A percentile compares a stretch with the other conserved stretches of the same genome.
Conservation (phyloP, 106 monocot species). For the Dactylorhiza incarnata region DNA sequence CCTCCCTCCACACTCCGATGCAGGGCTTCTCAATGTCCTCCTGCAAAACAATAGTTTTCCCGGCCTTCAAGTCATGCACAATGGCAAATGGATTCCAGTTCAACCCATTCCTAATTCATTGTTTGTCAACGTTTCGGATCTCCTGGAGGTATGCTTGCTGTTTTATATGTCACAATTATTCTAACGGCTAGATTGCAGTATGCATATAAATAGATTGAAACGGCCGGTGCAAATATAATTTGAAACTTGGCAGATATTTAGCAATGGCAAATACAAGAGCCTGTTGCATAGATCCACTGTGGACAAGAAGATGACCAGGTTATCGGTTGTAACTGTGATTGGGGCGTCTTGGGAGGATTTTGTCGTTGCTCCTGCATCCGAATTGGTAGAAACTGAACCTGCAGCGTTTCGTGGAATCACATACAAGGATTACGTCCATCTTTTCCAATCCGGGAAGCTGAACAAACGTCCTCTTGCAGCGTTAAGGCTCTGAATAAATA, state of each 20-base stretch:
- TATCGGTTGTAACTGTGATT: slow-evolving; percentile 30
- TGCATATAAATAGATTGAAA: background rate
- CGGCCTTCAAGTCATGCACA: slow-evolving; percentile 52
- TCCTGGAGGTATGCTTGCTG: slow-evolving; percentile 38
- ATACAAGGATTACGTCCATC: slow-evolving; percentile 36
- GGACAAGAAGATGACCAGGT: slow-evolving; percentile 23
- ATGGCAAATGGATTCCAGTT: slow-evolving; percentile 42
- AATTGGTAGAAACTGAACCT: slow-evolving; percentile 15
- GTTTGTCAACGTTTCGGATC: slow-evolving; percentile 51
- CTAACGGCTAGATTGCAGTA: background rate
- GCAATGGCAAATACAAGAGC: slow-evolving; percentile 61
- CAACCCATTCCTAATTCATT: slow-evolving; percentile 32
- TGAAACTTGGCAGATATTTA: slow-evolving; percentile 35
- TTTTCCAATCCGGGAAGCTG: slow-evolving; percentile 35
- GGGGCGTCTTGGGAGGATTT: slow-evolving; percentile 30
- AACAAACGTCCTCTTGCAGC: slow-evolving; percentile 3
- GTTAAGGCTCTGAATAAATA: background rate
- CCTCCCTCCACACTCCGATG: slow-evolving; percentile 52
- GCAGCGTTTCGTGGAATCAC: slow-evolving; percentile 28
- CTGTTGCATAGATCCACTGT: slow-evolving; percentile 41
- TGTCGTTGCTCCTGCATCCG: slow-evolving; percentile 23
- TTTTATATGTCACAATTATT: background rate
- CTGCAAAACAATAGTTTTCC: slow-evolving; percentile 37
- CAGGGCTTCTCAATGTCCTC: slow-evolving; percentile 49
- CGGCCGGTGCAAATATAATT: too few species aligned